phyloP scores from a whole-genome alignment of 208 protist species.

The Crithidia mellificae region DNA sequence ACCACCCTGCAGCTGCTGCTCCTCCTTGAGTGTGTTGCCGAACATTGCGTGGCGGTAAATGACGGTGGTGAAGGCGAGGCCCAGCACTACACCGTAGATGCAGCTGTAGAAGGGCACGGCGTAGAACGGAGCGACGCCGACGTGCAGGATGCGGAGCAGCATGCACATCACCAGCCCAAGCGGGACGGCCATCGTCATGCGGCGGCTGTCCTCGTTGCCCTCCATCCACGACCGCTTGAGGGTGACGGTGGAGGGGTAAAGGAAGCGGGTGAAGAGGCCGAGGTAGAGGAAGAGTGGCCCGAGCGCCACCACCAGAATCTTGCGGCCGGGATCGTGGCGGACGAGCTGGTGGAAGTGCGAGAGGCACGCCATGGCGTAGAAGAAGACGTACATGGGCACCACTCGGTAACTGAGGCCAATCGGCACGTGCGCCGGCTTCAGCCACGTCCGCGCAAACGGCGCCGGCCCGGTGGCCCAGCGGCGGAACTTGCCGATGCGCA shows the following conservation, averaged over 20 bases:
- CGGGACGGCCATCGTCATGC: conserved; percentile 59
- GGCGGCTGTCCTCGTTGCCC: conserved; percentile 56
- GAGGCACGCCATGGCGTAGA: conserved; percentile 56
- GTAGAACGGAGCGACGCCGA: conserved; percentile 60
- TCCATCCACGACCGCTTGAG: conserved; percentile 25
- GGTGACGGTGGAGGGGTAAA: conserved; percentile 49
- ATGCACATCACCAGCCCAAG: conserved; percentile 69
- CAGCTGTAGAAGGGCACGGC: conserved; percentile 55
- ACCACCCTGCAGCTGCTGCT: conserved; percentile 1
- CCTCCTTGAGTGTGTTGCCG: conserved; percentile 37
- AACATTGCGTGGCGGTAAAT: conserved; percentile 78
- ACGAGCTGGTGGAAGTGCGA: conserved; percentile 71
- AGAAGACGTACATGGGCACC: conserved; percentile 75
- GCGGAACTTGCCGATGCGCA: conserved; percentile 49
- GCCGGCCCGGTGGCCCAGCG: conserved; percentile 49
- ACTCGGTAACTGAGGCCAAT: conserved; percentile 34
- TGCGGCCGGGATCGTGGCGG: conserved; percentile 30
- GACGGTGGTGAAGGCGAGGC: conserved; percentile 53
- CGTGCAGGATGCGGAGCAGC: conserved; percentile 69
- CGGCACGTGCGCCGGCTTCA: conserved; percentile 41
- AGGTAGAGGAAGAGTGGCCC: conserved; percentile 63
- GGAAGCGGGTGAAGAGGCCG: conserved; percentile 47
- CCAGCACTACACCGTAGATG: conserved; percentile 64
- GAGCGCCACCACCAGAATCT: conserved; percentile 45
- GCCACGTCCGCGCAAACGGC: conserved; percentile 35